Evolutionary conservation across 768 basidiomycete species (phyloP), one percentile per base, ranked within the genome.

Genomic region (Lactarius hatsudake): DNA sequence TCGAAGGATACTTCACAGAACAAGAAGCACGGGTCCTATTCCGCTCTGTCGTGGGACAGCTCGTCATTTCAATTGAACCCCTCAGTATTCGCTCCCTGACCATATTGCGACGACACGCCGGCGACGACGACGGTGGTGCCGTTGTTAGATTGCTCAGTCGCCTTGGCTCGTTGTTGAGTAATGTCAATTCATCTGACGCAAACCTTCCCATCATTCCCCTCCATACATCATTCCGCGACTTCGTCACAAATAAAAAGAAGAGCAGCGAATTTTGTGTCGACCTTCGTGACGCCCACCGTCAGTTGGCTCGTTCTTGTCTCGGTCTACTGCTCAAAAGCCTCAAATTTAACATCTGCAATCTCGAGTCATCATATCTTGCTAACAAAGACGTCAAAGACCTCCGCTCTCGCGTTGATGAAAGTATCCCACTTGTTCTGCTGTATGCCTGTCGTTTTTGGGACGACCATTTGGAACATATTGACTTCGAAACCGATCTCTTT

Each of bases 391-490:
- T 62, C 10, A 3, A 3, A 13, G 61, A 62, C 30, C 61, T 62
- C 23, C 7, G 10, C 0, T 51, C 32, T 12, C 48, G 32, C 4
- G 15, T 62, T 10, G 8, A 9, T 23, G 23, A 34, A 62, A 17
- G 40, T 30, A 62, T 62, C 13, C n/a, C 43, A n/a, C 28, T 8
- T 26, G 42, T 32, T 51, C 15, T 62, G 20, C 15, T 2, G 7
- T 62, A 62, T 48, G 61, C 61, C 34, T 62, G 61, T 45, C 17
- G 28, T 26, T 62, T 36, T 48, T 62, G 61, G 61, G 32, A 34
- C 8, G 18, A 54, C 4, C 61, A 62, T 40, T 23, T 62, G 26
- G 15, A 23, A 15, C 45, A 30, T 3, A 18, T 17, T 36, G 12
- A 15, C 8, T 62, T 62, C 8, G 34, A 62, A 30, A 15, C 10